A percentile compares a stretch with the other conserved stretches of the same genome.
These are phyloP conservation scores for Castanea mollissima DNA, from an alignment of 306 rosid genomes.

Conservation along the genomic window DNA sequence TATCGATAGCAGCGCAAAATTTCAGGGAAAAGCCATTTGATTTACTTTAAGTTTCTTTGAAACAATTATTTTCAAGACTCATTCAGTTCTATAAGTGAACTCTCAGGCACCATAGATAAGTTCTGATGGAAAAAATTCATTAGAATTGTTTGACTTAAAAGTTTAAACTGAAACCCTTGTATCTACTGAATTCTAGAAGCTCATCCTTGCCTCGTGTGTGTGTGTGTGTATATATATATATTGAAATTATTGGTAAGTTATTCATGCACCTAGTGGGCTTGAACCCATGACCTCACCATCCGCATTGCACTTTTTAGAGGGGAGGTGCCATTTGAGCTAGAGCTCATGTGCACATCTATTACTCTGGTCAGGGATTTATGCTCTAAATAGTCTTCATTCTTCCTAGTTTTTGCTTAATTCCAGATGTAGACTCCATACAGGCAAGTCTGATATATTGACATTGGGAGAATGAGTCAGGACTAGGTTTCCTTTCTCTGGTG, in stretches of 20 bases:
- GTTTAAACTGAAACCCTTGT: background rate
- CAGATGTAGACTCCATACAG: background rate
- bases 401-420: too few species aligned
- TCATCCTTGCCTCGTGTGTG: background rate
- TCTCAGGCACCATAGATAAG: background rate
- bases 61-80: background rate
- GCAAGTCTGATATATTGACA: background rate
- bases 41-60: background rate
- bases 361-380: too few species aligned
- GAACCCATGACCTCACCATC: too few species aligned
- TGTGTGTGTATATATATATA: too few species aligned
- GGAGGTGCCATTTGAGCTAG: too few species aligned
- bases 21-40: background rate
- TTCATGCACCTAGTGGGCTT: too few species aligned
- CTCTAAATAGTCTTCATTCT: too few species aligned
- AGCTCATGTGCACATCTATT: too few species aligned
- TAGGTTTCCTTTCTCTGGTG: too few species aligned
- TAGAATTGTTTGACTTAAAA: background rate
- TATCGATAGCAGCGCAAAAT: background rate
- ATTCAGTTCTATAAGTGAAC: background rate
- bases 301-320: too few species aligned
- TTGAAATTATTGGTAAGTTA: too few species aligned
- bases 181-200: background rate
- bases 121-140: background rate
- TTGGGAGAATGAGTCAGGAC: background rate